A percentile compares a stretch with the other conserved stretches of the same genome.
Evolutionary conservation across 306 rosid species (phyloP).

Genomic region (Castanea crenata): DNA sequence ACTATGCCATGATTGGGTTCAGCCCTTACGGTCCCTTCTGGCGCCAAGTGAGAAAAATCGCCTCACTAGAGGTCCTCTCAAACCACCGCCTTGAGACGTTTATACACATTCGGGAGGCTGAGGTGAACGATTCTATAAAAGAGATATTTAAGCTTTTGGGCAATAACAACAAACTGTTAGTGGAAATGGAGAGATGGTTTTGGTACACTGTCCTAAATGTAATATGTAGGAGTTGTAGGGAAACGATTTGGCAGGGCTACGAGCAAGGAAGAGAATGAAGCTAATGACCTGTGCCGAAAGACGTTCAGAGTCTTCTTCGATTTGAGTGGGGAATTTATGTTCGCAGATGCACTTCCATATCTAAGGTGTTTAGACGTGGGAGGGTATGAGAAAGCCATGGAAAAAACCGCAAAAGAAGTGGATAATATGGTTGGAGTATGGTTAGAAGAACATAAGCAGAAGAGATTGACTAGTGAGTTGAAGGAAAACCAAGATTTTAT

Average conservation of each 20-base stretch:
- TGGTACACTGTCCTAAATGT: constrained; percentile 7
- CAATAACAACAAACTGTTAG: too few relatives aligned
- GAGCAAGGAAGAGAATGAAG: not conserved
- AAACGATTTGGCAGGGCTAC: constrained; percentile 9
- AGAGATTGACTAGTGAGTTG: not conserved
- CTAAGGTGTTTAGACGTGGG: constrained; percentile 49
- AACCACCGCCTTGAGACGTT: too few relatives aligned
- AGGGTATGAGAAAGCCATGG: constrained; percentile 19
- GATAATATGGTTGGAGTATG: constrained; percentile 9
- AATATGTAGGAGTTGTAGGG: constrained; percentile 22
- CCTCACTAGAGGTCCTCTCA: constrained; percentile 4
- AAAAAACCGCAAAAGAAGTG: constrained; percentile 16
- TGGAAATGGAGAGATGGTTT: too few relatives aligned
- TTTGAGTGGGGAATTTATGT: constrained; percentile 6
- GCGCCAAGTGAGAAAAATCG: constrained; percentile 40
- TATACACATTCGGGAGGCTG: too few relatives aligned
- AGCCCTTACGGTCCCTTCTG: constrained; percentile 33
- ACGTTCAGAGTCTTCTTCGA: not conserved
- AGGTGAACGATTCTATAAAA: too few relatives aligned
- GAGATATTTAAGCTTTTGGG: too few relatives aligned
- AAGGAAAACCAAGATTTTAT: constrained; percentile 11
- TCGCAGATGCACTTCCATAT: constrained; percentile 29
- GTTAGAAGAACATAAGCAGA: not conserved
- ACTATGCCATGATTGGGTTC: constrained; percentile 22
- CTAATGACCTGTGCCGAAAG: constrained; percentile 5